These are phyloP conservation scores for Salix koriyanagi DNA, from an alignment of 345 rosid genomes.

Conservation along the genomic window DNA sequence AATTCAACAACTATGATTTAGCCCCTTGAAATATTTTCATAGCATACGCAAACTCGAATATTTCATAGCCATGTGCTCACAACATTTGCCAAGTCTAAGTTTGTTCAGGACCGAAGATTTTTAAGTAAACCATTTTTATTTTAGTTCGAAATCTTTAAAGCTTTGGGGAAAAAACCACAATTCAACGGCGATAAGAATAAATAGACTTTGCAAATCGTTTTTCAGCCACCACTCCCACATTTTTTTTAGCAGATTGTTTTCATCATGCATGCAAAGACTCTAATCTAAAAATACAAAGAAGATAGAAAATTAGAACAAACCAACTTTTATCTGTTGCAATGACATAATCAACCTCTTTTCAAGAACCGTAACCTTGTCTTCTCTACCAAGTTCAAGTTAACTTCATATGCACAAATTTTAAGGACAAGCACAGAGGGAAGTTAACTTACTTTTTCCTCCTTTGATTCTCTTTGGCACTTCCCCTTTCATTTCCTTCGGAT, in stretches of 20 bases:
- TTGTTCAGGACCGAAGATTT: background rate
- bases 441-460: constrained; percentile 51
- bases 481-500: constrained; percentile 29
- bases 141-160: background rate
- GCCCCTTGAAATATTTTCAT: background rate
- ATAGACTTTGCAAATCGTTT: background rate
- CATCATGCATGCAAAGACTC: too few relatives aligned
- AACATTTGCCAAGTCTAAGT: background rate
- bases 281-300: too few relatives aligned
- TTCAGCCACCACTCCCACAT: background rate
- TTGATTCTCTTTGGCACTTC: constrained; percentile 48
- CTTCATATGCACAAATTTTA: background rate
- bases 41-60: background rate
- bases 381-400: background rate
- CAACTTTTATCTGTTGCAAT: background rate
- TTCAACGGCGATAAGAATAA: background rate
- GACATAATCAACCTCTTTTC: background rate
- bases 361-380: background rate
- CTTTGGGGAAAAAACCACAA: background rate
- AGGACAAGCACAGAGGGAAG: background rate
- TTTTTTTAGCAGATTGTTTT: too few relatives aligned
- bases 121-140: background rate
- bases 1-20: constrained; percentile 1
- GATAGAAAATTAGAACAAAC: background rate
- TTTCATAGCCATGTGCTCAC: background rate